phyloP scores from a whole-genome alignment of 2,329 filamentous ascomycete species.

The Balansia obtecta region DNA sequence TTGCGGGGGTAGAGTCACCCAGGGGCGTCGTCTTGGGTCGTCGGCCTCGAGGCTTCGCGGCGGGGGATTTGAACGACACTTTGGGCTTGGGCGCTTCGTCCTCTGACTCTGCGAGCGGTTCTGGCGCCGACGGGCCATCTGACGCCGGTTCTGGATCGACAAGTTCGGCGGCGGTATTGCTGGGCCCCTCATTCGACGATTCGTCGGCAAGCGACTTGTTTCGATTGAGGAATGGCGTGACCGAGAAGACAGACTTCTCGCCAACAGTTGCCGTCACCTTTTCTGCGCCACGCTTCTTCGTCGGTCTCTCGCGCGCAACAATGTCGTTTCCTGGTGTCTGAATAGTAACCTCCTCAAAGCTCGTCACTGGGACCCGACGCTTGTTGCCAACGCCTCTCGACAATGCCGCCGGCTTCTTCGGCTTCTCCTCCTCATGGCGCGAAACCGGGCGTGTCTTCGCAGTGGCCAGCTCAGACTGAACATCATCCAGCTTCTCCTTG shows the following conservation, averaged over 20 bases:
- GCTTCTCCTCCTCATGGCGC: slow-evolving; percentile 9
- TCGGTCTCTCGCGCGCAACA: slow-evolving; percentile 25
- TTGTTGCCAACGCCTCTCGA: slow-evolving; percentile 29
- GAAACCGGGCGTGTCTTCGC: slow-evolving; percentile 7
- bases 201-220: slow-evolving; percentile 41
- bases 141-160: slow-evolving; percentile 19
- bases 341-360: slow-evolving; percentile 32
- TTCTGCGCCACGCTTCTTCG: slow-evolving; percentile 46
- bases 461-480: slow-evolving; percentile 7
- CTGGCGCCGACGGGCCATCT: neutral
- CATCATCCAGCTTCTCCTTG: slow-evolving; percentile 29
- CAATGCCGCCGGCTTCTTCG: slow-evolving; percentile 11
- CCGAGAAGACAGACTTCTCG: slow-evolving; percentile 86
- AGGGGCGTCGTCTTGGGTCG: slow-evolving; percentile 33
- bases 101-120: slow-evolving; percentile 14
- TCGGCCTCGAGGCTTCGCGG: slow-evolving; percentile 30
- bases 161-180: slow-evolving; percentile 8
- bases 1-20: slow-evolving; percentile 31
- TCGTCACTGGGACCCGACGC: slow-evolving; percentile 31
- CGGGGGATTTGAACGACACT: slow-evolving; percentile 5
- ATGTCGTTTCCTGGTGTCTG: slow-evolving; percentile 33
- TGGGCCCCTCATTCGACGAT: slow-evolving; percentile 15
- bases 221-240: slow-evolving; percentile 84
- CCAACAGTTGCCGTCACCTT: slow-evolving; percentile 38
- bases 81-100: slow-evolving; percentile 9